These are phyloP conservation scores for Aspergillus terreus DNA, from an alignment of 2,329 filamentous ascomycete species.

Conservation along the genomic window DNA sequence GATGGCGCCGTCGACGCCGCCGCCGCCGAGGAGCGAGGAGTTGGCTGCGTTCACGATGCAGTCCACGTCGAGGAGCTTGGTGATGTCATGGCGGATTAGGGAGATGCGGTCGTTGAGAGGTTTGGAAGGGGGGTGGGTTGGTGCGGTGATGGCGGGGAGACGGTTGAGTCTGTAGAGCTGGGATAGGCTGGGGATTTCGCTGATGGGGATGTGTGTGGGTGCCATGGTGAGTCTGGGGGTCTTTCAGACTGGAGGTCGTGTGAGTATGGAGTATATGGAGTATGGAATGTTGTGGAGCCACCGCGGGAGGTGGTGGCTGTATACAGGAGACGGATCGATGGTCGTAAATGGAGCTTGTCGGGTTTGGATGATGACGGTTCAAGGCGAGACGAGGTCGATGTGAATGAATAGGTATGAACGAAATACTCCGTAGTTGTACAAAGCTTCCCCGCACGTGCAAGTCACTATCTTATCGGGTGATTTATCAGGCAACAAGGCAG, in stretches of 20 bases:
- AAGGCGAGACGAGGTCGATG: too few species aligned
- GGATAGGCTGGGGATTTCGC: conserved; percentile 42
- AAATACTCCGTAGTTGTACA: too few species aligned
- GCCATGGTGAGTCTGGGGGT: background rate
- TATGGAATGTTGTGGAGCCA: too few species aligned
- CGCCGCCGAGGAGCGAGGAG: conserved; percentile 70
- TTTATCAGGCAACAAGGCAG: background rate
- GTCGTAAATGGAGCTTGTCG: too few species aligned
- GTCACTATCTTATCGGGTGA: background rate
- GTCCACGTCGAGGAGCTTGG: conserved; percentile 64
- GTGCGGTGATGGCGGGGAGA: conserved; percentile 37
- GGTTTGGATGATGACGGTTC: too few species aligned
- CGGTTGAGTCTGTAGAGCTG: conserved; percentile 61
- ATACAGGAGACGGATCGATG: too few species aligned
- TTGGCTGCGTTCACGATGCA: conserved; percentile 96
- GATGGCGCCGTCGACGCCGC: conserved; percentile 88
- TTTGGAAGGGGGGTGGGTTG: conserved; percentile 42
- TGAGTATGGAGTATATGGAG: too few species aligned
- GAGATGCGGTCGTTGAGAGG: conserved; percentile 55
- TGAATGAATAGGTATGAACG: too few species aligned
- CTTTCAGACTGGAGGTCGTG: too few species aligned
- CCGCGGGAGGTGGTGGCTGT: too few species aligned
- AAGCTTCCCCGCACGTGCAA: too few species aligned
- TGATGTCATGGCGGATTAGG: conserved; percentile 75
- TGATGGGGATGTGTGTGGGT: conserved; percentile 15